Evolutionary conservation across 345 rosid species (phyloP), one percentile per base, ranked within the genome.

Genomic region (Brassica rapa): DNA sequence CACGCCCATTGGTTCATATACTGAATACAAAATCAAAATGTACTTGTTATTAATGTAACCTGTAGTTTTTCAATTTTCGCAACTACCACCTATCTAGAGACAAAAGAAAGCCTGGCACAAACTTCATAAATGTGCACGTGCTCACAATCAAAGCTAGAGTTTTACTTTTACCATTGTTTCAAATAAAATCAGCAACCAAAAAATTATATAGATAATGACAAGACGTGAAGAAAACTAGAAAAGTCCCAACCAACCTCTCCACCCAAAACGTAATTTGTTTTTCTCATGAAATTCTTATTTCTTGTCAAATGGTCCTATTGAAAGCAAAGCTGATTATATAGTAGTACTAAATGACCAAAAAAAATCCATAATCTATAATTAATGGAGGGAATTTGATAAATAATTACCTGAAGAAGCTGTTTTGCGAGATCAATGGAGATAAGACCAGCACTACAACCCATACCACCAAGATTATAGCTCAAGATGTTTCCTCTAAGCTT

Each of bases 371-470:
- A 11, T 29, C 53, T 62, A 43, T 46, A 16, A 30, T 12, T 53
- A 16, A 62, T 10, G 2, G 14, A 66, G 21, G 16, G 8, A 39
- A 75, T n/a, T 14, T 8, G 53, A 21, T 2, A 62, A 15, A 11
- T 23, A 29, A 2, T 69, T 69, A 87, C 92, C 92, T 88, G 90
- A 2, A 86, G 80, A 24, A 89, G 83, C 21, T 83, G 79, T 71
- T 85, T 85, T 25, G 92, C 92, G 4, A 88, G 85, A 75, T 85
- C 89, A 21, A 87, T 83, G 53, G 91, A 84, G 71, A 88, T 84
- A 7, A 87, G 74, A 0, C 89, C 86, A 27, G 88, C 86, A 66
- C 91, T 88, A 62, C 89, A 88, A 53, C 86, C 91, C 91, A 88
- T 88, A 14, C 89, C 89, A 15, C 87, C 87, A 68, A 88, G 81